Base-by-base conservation (phyloP, 2,329 filamentous ascomycete species). In the Ceratocystis variospora region DNA sequence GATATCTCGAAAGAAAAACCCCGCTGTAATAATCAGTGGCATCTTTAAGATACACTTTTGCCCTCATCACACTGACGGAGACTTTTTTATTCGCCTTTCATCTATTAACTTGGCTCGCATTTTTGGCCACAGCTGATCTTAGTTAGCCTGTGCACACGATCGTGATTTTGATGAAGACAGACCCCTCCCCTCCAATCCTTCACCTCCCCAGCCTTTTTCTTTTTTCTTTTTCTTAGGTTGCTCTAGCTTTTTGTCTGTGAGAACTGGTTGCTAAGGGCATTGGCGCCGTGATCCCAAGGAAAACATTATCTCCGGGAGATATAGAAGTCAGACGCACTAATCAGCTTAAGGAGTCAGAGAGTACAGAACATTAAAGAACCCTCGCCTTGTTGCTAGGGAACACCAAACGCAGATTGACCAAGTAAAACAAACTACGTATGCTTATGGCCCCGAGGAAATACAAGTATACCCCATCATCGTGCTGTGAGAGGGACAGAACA, bases 91-190 rank as follows among this genome's bases (percentile, higher is more conserved):
- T 17, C 15, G 53, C 31, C 15, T 15, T 6, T 28, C 4, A 12
- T 57, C 4, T 15, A n/a, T 57, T 10, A 41, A 4, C 31, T 31
- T 28, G 2, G 3, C 31, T 31, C 15, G 8, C 12, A 31, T 33
- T 33, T 33, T 59, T 37, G 15, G 55, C 2, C 53, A 59, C 28
- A 41, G 37, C 37, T n/a, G 55, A 59, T 59, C 28, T 59, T 33
- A 59, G 50, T 55, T 25, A 55, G 55, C 55, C 55, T 59, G 55
- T 59, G 55, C 55, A 59, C 55, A 19, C 55, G 25, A 37, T 59
- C 28, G 55, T 33, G 55, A 59, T 33, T 31, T 59, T 25, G 28
- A 37, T 22, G 22, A 50, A 50, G 46, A 50, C 46, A 59, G 17
- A 31, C 55, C 28, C 50, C 19, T 25, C 50, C 12, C 12, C 12